These are phyloP conservation scores for Tulasnella sp. DNA, from an alignment of 768 basidiomycete species.

Conservation along the genomic window DNA sequence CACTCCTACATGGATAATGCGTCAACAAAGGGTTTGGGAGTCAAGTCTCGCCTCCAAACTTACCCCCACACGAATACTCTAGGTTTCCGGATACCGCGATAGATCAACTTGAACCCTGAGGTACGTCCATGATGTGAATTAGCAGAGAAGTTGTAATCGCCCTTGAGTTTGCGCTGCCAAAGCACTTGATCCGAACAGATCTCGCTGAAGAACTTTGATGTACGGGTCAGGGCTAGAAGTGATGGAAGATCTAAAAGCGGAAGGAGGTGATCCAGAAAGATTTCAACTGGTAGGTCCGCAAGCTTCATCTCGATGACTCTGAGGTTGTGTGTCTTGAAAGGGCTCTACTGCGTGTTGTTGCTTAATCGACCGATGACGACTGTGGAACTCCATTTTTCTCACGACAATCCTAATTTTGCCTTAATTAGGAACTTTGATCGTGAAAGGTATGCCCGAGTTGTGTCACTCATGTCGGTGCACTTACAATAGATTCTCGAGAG, in stretches of 20 bases:
- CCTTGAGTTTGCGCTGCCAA: conserved; percentile 56
- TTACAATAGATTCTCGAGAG: too few species aligned
- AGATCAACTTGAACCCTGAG: conserved; percentile 70
- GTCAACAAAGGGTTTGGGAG: not conserved
- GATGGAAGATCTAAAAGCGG: conserved; percentile 36
- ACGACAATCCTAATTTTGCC: too few species aligned
- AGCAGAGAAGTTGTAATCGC: conserved; percentile 64
- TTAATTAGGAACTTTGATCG: too few species aligned
- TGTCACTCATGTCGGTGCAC: too few species aligned
- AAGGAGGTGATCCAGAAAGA: conserved; percentile 58
- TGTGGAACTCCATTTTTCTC: too few species aligned
- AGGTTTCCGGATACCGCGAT: conserved; percentile 43
- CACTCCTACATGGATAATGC: conserved; percentile 34
- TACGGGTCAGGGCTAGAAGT: conserved; percentile 45
- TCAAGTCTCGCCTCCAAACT: conserved; percentile 33
- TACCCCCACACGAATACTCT: conserved; percentile 50
- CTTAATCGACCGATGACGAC: too few species aligned
- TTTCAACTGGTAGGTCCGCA: conserved; percentile 53
- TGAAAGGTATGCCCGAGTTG: too few species aligned
- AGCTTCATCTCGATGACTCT: too few species aligned
- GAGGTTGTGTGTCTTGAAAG: too few species aligned
- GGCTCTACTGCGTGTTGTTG: too few species aligned
- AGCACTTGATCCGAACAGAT: conserved; percentile 59
- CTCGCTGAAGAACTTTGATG: conserved; percentile 49
- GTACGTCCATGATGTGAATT: conserved; percentile 56